Percentiles rank a stretch among this genome's conserved stretches.
phyloP scores from a whole-genome alignment of 768 basidiomycete species.

The Hydnomerulius pinastri region DNA sequence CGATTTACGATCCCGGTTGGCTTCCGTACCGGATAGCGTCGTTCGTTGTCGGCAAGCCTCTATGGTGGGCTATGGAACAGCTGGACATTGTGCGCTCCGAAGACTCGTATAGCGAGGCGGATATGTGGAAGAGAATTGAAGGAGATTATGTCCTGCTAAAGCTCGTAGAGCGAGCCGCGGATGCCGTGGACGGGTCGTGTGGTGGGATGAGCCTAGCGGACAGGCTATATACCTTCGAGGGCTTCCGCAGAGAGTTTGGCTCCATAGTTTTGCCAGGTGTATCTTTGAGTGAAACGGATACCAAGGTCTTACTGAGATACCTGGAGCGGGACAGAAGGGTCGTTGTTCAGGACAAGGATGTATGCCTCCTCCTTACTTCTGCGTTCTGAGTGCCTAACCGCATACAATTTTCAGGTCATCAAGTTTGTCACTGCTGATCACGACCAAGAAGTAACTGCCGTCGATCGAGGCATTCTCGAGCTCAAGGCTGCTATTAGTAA shows the following conservation, averaged over 20 bases:
- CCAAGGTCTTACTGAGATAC: conserved; percentile 71
- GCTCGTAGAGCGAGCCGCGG: conserved; percentile 68
- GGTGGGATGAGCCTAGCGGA: conserved; percentile 54
- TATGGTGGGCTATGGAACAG: conserved; percentile 88
- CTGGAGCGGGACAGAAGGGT: conserved; percentile 73
- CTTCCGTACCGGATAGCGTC: conserved; percentile 69
- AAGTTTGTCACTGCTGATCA: conserved; percentile 62
- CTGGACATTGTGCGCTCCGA: conserved; percentile 68
- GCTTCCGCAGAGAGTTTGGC: conserved; percentile 64
- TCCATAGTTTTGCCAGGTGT: conserved; percentile 39
- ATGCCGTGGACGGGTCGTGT: conserved; percentile 48
- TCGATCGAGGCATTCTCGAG: conserved; percentile 82
- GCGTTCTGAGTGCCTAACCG: not conserved
- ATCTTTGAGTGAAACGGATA: conserved; percentile 62
- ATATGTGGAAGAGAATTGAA: conserved; percentile 58
- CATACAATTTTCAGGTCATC: conserved; percentile 62
- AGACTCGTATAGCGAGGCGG: conserved; percentile 47
- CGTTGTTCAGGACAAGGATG: conserved; percentile 67
- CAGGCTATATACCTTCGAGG: conserved; percentile 57
- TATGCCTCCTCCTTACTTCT: conserved; percentile 34
- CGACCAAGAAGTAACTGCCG: conserved; percentile 58
- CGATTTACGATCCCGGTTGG: conserved; percentile 71
- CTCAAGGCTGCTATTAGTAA: conserved; percentile 70
- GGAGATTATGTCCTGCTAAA: conserved; percentile 72
- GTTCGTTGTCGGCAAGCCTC: conserved; percentile 71